Evolutionary conservation across 306 rosid species (phyloP).

Genomic region (Quercus agrifolia): DNA sequence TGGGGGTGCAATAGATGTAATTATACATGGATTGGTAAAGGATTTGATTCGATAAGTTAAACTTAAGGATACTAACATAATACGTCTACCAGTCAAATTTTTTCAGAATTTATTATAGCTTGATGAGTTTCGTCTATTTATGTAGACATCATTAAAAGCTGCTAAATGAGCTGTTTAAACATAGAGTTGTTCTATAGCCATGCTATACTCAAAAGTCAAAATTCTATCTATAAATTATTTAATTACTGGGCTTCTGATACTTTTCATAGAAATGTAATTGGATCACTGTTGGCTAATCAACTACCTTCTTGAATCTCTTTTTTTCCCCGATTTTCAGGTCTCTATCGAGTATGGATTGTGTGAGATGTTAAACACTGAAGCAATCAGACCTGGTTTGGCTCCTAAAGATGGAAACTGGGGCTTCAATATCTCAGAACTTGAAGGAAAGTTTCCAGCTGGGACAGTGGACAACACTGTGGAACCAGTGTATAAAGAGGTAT

Average conservation of each 20-base stretch:
- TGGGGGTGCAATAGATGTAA: too few species aligned
- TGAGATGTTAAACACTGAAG: slow-evolving; percentile 69
- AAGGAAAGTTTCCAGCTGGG: slow-evolving; percentile 68
- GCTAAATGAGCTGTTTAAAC: too few species aligned
- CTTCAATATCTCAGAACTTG: slow-evolving; percentile 61
- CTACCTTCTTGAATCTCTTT: neutral
- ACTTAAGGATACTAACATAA: too few species aligned
- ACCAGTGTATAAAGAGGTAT: slow-evolving; percentile 68
- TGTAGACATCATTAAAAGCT: too few species aligned
- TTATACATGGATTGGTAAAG: too few species aligned
- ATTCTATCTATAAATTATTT: too few species aligned
- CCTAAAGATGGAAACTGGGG: slow-evolving; percentile 81
- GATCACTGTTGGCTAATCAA: neutral
- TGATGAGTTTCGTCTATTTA: too few species aligned
- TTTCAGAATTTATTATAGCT: too few species aligned
- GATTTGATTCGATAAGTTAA: too few species aligned
- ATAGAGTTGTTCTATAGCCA: too few species aligned
- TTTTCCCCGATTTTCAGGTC: slow-evolving; percentile 38
- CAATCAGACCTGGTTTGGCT: slow-evolving; percentile 43
- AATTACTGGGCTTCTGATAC: neutral
- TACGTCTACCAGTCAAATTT: too few species aligned
- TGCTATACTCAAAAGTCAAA: too few species aligned
- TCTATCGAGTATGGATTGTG: slow-evolving; percentile 85
- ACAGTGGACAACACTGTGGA: slow-evolving; percentile 56
- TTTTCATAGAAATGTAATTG: neutral